Percentiles rank a stretch among this genome's conserved stretches.
These are phyloP conservation scores for Diaporthe longicolla DNA, from an alignment of 2,329 filamentous ascomycete genomes.

Conservation along the genomic window DNA sequence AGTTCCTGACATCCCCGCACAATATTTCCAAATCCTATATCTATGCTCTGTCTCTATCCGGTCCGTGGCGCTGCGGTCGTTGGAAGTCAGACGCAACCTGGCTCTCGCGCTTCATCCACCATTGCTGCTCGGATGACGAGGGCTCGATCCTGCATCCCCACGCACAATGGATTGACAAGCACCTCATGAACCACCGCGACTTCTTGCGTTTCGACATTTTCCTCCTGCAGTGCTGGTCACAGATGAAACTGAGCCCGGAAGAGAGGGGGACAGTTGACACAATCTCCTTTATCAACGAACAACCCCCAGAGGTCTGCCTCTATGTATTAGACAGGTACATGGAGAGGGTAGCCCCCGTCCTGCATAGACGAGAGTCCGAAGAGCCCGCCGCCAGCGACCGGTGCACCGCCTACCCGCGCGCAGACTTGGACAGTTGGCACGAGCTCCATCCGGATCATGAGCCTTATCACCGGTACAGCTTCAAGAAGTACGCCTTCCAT, in stretches of 20 bases:
- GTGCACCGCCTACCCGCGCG: too few species aligned
- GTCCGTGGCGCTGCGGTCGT: not conserved
- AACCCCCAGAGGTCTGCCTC: not conserved
- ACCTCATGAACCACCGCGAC: not conserved
- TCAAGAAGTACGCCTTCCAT: not conserved
- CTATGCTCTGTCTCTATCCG: not conserved
- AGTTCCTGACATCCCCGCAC: not conserved
- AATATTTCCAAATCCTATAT: too few species aligned
- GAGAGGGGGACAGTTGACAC: not conserved
- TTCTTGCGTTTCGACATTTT: slow-evolving; percentile 10
- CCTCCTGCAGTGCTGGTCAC: slow-evolving; percentile 19
- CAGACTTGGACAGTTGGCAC: not conserved
- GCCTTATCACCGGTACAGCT: not conserved
- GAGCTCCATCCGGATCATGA: not conserved
- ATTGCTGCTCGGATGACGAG: not conserved
- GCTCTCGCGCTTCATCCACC: slow-evolving; percentile 15
- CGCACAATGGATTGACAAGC: not conserved
- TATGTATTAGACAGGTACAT: not conserved
- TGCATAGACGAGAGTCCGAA: too few species aligned
- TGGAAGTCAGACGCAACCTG: not conserved
- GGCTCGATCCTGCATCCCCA: not conserved
- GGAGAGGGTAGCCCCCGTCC: not conserved
- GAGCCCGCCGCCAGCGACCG: not conserved
- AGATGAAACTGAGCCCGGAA: not conserved
- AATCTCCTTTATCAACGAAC: not conserved